Evolutionary conservation across 2,329 filamentous ascomycete genomes (phyloP).

Genomic region (Purpureocillium lavendulum): DNA sequence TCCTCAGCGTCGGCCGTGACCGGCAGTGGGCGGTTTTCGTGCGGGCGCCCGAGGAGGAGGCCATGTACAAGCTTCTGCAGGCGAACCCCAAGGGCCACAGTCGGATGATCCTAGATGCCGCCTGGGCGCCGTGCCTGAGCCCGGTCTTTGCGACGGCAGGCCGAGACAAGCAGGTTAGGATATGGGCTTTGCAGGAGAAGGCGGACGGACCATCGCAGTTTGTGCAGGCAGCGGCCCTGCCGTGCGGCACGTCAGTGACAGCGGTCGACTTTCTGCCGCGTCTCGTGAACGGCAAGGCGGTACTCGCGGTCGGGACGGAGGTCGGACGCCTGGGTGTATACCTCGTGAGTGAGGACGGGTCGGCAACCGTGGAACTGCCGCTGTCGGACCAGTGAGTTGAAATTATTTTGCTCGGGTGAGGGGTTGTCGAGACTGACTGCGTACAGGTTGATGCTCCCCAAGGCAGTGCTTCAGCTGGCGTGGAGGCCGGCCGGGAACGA

Average conservation of each 20-base stretch:
- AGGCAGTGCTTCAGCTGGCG: conserved; percentile 56
- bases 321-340: conserved; percentile 37
- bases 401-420: too few species aligned
- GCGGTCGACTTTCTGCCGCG: conserved; percentile 57
- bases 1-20: conserved; percentile 87
- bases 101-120: conserved; percentile 83
- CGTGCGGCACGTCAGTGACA: conserved; percentile 55
- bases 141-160: conserved; percentile 76
- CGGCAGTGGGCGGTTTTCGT: conserved; percentile 83
- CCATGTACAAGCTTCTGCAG: conserved; percentile 48
- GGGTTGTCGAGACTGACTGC: conserved; percentile 6
- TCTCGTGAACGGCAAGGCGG: conserved; percentile 17
- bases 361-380: conserved; percentile 26
- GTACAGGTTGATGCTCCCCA: conserved; percentile 40
- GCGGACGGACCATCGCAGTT: conserved; percentile 32
- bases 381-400: conserved; percentile 30
- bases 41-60: conserved; percentile 28
- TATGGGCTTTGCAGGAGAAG: conserved; percentile 45
- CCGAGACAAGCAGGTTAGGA: conserved; percentile 74
- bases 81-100: conserved; percentile 78
- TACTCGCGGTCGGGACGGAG: conserved; percentile 52
- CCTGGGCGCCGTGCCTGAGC: conserved; percentile 61
- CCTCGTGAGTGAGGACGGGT: conserved; percentile 27
- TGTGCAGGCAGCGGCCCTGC: conserved; percentile 42
- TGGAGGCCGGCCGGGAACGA: conserved; percentile 48